Conservation (phyloP, 2,329 filamentous ascomycete genomes). For the Elsinoe arachidis region DNA sequence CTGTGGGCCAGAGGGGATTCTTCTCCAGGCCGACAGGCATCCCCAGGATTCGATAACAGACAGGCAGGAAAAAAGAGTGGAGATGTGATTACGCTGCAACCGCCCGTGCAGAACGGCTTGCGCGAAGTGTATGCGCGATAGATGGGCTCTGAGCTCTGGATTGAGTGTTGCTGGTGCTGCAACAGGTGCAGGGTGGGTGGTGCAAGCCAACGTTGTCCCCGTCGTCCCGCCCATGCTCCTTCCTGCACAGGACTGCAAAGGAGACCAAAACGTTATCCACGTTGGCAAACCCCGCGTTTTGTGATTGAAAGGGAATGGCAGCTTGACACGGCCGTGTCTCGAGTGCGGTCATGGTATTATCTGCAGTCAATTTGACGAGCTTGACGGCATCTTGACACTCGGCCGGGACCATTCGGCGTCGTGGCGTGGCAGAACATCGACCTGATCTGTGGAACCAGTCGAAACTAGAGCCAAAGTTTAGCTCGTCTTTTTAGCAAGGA, state of each 20-base stretch:
- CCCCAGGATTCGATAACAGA: constrained; percentile 6
- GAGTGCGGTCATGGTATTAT: not conserved
- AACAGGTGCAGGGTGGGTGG: constrained; percentile 1
- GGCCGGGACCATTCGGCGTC: not conserved
- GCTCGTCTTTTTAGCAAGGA: not conserved
- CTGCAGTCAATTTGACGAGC: not conserved
- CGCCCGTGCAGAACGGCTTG: constrained; percentile 1
- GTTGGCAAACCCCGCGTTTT: not conserved
- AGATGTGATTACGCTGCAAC: not conserved
- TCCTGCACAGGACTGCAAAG: not conserved
- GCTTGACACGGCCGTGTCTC: not conserved
- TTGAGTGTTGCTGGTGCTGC: too few species aligned
- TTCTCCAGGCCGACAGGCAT: not conserved
- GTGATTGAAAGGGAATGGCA: not conserved
- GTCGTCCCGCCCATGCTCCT: not conserved
- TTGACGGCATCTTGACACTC: not conserved
- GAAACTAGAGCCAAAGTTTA: constrained; percentile 1
- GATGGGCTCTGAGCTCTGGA: not conserved
- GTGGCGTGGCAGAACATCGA: not conserved
- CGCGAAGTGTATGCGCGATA: not conserved
- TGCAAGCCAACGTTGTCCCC: not conserved
- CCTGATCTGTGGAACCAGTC: constrained; percentile 2
- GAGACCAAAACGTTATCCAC: not conserved
- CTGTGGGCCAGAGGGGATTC: not conserved
- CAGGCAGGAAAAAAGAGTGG: not conserved